A percentile compares a stretch with the other conserved stretches of the same genome.
Evolutionary conservation across 306 rosid species (phyloP).

Genomic region (Chamaecrista fasciculata): DNA sequence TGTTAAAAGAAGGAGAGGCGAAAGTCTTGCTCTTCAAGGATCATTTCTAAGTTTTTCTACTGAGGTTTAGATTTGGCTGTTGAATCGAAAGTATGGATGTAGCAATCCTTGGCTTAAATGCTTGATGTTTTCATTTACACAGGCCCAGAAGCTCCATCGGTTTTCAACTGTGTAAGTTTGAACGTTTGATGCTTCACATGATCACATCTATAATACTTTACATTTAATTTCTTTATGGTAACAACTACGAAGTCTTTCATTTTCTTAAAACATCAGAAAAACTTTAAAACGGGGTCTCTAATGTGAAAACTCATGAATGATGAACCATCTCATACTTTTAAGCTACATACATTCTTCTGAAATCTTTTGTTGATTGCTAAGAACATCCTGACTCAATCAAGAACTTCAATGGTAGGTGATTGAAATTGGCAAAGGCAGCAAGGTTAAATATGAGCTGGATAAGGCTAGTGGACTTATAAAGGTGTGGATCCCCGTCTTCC

Average conservation of each 20-base stretch:
- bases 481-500: slow-evolving; percentile 38
- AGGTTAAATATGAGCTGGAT: slow-evolving; percentile 97
- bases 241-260: neutral
- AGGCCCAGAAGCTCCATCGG: slow-evolving; percentile 94
- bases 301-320: neutral
- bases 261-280: neutral
- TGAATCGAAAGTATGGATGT: neutral
- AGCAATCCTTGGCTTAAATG: slow-evolving; percentile 23
- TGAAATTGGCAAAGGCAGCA: slow-evolving; percentile 92
- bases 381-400: slow-evolving; percentile 9
- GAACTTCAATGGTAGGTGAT: slow-evolving; percentile 65
- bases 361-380: slow-evolving; percentile 17
- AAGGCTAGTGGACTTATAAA: slow-evolving; percentile 87
- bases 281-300: neutral
- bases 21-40: neutral
- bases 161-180: slow-evolving; percentile 86
- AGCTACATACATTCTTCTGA: neutral
- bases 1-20: neutral
- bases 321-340: neutral
- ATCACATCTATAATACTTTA: neutral
- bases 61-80: neutral
- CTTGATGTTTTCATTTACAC: slow-evolving; percentile 34
- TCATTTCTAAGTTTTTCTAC: neutral
- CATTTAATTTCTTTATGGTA: neutral
- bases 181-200: neutral